Base-by-base conservation (phyloP, 2,329 filamentous ascomycete genomes). In the Nigrospora osmanthi region DNA sequence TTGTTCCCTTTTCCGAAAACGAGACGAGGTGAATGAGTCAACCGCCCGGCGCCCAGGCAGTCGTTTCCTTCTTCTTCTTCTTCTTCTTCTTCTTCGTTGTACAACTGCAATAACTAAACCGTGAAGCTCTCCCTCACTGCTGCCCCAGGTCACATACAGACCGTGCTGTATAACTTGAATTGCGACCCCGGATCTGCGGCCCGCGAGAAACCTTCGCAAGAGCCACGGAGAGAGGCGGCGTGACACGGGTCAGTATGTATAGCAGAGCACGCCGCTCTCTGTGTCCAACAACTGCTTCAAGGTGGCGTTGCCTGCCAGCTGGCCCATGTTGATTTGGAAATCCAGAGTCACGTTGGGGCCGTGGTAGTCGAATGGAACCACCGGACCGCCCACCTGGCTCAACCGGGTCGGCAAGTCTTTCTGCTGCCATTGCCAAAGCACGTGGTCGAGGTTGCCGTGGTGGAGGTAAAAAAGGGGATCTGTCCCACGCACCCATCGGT, bases 271-370 rank as follows among this genome's bases (percentile, higher is more conserved):
- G 7, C 33, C 37, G 4, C 43, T 28, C 31, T 45, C 30, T 2
- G 32, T 45, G 11, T 40, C 43, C n/a, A 45, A 16, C 5, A 40
- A 9, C 23, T 45, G 43, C 31, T 40, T 40, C 14, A 45, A 23
- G 11, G 37, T 45, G 11, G 34, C 43, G 17, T 45, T 34, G 11
- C 36, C 36, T 5, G 43, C 43, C 32, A 45, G 14, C 14, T 19
- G 36, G 5, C 43, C 43, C 23, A 45, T 28, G 14, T 40, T 35
- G 19, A 45, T 39, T n/a, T 23, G 19, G 16, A 45, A 45, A 9
- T 45, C 43, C 9, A 45, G 13, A 3, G 43, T 45, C 12, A 45
- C 43, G 17, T 45, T 45, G 16, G 39, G 32, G n/a, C 43, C 43
- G 31, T 37, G 31, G 32, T 45, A 45, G 37, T 45, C 37, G 31